phyloP scores from a whole-genome alignment of 169 alveolate genomes.

The Plasmodium berghei region DNA sequence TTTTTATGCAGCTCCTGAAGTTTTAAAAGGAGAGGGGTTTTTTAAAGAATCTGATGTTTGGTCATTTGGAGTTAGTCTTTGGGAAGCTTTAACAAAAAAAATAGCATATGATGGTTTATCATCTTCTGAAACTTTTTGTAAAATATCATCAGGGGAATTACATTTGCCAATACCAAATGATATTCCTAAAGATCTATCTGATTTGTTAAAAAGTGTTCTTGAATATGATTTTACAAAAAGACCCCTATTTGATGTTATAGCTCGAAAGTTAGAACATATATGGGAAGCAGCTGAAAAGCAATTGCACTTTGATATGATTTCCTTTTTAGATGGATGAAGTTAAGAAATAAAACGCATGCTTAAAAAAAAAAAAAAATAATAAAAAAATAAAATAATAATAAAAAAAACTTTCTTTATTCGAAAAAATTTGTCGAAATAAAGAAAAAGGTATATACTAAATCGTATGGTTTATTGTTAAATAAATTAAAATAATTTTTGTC shows the following conservation, averaged over 20 bases:
- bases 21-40: slow-evolving; percentile 81
- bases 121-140: slow-evolving; percentile 74
- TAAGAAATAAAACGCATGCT: neutral
- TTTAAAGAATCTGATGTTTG: slow-evolving; percentile 83
- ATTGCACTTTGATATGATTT: slow-evolving; percentile 45
- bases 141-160: slow-evolving; percentile 65
- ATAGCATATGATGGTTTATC: slow-evolving; percentile 80
- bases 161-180: slow-evolving; percentile 68
- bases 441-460: too few species aligned
- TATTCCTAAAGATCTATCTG: slow-evolving; percentile 43
- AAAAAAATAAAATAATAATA: neutral
- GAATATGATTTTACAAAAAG: slow-evolving; percentile 69
- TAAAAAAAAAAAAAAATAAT: neutral
- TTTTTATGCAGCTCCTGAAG: slow-evolving; percentile 85
- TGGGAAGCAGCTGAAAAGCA: slow-evolving; percentile 31
- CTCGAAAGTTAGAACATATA: slow-evolving; percentile 41
- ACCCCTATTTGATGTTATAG: slow-evolving; percentile 68
- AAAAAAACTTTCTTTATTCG: neutral
- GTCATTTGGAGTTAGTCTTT: slow-evolving; percentile 81
- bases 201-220: slow-evolving; percentile 44
- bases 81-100: slow-evolving; percentile 77
- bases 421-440: too few species aligned
- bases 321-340: slow-evolving; percentile 56
- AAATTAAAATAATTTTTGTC: too few species aligned
- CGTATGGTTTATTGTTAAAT: too few species aligned